Evolutionary conservation across 371 early-diverging fungal genomes (phyloP).

Genomic region (Mucor ambiguus): DNA sequence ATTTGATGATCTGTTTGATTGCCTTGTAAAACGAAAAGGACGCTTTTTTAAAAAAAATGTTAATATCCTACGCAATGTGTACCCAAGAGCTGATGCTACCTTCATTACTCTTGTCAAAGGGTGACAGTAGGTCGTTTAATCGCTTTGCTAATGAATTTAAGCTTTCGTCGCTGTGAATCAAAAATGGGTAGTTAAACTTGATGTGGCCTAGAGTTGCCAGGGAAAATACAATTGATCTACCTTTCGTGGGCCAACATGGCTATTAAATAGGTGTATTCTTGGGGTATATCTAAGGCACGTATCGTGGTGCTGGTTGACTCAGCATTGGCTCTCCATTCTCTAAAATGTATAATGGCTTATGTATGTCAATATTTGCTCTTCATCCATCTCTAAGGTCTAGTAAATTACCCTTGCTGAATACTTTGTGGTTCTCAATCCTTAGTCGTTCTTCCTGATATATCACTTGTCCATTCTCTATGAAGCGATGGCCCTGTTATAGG

Average conservation of each 20-base stretch:
- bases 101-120: slow-evolving; percentile 13
- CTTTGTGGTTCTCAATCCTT: slow-evolving; percentile 1
- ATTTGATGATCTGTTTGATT: slow-evolving; percentile 31
- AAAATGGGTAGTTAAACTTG: background rate
- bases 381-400: background rate
- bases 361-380: background rate
- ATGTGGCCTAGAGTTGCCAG: background rate
- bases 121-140: slow-evolving; percentile 19
- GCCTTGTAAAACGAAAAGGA: slow-evolving; percentile 23
- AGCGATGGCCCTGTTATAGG: background rate
- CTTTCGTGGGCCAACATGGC: slow-evolving; percentile 27
- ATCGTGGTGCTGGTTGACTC: slow-evolving; percentile 5
- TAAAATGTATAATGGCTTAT: slow-evolving; percentile 17
- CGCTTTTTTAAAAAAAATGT: slow-evolving; percentile 16
- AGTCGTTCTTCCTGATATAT: slow-evolving; percentile 6
- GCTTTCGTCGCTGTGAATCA: slow-evolving; percentile 10
- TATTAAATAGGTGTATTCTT: slow-evolving; percentile 15
- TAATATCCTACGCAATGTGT: background rate
- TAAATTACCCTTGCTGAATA: background rate
- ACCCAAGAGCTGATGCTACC: background rate
- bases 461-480: slow-evolving; percentile 5
- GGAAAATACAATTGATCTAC: background rate
- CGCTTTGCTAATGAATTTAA: slow-evolving; percentile 11
- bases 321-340: slow-evolving; percentile 21
- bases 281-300: slow-evolving; percentile 18